phyloP scores from a whole-genome alignment of 495 filamentous ascomycete genomes.

The Zalerion maritima region DNA sequence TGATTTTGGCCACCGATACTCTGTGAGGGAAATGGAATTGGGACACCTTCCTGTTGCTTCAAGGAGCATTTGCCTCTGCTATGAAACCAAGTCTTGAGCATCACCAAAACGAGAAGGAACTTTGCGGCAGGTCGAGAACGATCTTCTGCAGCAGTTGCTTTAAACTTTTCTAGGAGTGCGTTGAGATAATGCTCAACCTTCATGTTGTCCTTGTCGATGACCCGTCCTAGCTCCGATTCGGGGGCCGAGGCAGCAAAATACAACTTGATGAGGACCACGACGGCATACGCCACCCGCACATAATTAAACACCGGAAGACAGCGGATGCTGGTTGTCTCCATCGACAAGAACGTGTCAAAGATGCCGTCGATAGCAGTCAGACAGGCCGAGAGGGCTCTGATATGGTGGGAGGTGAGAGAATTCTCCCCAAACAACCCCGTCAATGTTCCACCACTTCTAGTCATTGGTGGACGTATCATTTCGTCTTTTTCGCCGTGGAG shows the following conservation, averaged over 20 bases:
- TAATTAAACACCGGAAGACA: conserved; percentile 62
- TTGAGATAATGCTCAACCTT: conserved; percentile 64
- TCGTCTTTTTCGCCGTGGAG: conserved; percentile 61
- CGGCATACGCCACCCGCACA: conserved; percentile 67
- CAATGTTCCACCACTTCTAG: too few relatives aligned
- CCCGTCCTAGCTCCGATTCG: conserved; percentile 53
- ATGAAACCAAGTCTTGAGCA: conserved; percentile 61
- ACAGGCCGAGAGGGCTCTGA: conserved; percentile 57
- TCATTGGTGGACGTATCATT: conserved; percentile 39
- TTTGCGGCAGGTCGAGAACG: conserved; percentile 57
- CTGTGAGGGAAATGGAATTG: too few relatives aligned
- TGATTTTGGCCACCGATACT: too few relatives aligned
- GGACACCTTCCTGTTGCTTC: too few relatives aligned
- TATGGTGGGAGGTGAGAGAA: conserved; percentile 42
- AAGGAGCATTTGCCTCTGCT: conserved; percentile 23
- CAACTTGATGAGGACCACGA: conserved; percentile 79
- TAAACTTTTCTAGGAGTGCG: conserved; percentile 49
- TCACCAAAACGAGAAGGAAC: conserved; percentile 58
- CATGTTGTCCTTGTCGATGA: conserved; percentile 61
- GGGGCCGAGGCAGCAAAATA: conserved; percentile 61
- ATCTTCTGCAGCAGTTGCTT: conserved; percentile 44
- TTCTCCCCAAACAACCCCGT: conserved; percentile 28
- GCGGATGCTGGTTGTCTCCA: conserved; percentile 47
- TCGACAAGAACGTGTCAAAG: conserved; percentile 50
- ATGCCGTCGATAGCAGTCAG: conserved; percentile 58